These are phyloP conservation scores for Cryphonectria naterciae DNA, from an alignment of 2,329 filamentous ascomycete species.

Conservation along the genomic window DNA sequence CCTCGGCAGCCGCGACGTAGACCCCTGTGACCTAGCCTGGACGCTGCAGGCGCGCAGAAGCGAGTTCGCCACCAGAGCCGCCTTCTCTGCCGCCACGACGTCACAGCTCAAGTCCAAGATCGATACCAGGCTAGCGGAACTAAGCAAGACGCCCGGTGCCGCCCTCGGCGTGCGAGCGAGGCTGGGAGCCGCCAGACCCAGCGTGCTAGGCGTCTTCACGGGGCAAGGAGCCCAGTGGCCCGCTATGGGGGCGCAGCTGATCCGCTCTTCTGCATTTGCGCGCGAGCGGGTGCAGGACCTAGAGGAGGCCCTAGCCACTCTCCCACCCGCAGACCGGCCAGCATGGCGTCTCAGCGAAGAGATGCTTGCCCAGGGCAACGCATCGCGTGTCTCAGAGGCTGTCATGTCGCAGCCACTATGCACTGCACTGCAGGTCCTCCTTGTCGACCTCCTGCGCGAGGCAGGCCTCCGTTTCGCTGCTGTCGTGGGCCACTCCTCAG, in stretches of 20 bases:
- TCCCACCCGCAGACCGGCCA: slow-evolving; percentile 11
- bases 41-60: no score
- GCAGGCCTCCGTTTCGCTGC: slow-evolving; percentile 32
- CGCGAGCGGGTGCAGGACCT: background rate
- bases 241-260: slow-evolving; percentile 38
- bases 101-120: no score
- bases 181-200: background rate
- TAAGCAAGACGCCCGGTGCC: no score
- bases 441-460: slow-evolving; percentile 40
- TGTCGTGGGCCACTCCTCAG: slow-evolving; percentile 37
- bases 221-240: slow-evolving; percentile 41
- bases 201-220: slow-evolving; percentile 35
- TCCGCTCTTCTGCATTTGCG: slow-evolving; percentile 33
- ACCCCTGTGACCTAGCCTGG: no score
- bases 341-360: slow-evolving; percentile 20
- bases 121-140: no score
- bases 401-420: slow-evolving; percentile 33
- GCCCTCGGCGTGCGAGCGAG: background rate
- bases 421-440: slow-evolving; percentile 45
- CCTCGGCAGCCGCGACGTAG: no score
- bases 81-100: no score
- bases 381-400: slow-evolving; percentile 18
- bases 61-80: no score
- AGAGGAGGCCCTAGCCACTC: background rate
- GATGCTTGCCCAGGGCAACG: slow-evolving; percentile 1